Percentiles rank a stretch among this genome's conserved stretches.
These are phyloP conservation scores for Rosa persica DNA, from an alignment of 306 rosid genomes.

Conservation along the genomic window DNA sequence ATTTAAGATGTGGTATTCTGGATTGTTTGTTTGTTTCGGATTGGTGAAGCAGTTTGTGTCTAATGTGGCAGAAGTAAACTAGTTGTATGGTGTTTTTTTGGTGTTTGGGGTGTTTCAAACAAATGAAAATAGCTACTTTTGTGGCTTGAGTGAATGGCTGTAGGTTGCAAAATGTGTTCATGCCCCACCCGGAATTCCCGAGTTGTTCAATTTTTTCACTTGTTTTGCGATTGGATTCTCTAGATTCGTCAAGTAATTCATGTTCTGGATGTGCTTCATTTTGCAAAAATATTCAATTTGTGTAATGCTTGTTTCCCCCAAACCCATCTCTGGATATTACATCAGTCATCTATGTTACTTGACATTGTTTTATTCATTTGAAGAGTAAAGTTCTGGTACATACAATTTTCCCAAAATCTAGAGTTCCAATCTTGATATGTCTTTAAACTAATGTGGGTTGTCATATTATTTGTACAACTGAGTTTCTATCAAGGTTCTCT, in stretches of 20 bases:
- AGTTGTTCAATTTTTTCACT: too few species aligned
- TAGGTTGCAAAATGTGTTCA: background rate
- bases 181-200: background rate
- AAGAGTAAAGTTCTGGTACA: background rate
- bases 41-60: background rate
- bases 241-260: background rate
- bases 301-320: background rate
- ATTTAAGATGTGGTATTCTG: background rate
- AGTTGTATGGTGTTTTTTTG: background rate
- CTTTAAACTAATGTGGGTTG: too few species aligned
- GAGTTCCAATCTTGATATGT: background rate
- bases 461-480: too few species aligned
- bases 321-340: background rate
- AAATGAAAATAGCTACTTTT: background rate
- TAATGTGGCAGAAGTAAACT: background rate
- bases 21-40: background rate
- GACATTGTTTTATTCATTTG: background rate
- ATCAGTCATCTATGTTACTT: background rate
- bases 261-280: background rate
- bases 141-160: background rate
- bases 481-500: too few species aligned
- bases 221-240: background rate
- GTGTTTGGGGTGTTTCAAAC: too few species aligned
- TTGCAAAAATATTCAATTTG: background rate
- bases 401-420: background rate